Base-by-base conservation (phyloP, 2,329 filamentous ascomycete species). In the Colletotrichum phormii region DNA sequence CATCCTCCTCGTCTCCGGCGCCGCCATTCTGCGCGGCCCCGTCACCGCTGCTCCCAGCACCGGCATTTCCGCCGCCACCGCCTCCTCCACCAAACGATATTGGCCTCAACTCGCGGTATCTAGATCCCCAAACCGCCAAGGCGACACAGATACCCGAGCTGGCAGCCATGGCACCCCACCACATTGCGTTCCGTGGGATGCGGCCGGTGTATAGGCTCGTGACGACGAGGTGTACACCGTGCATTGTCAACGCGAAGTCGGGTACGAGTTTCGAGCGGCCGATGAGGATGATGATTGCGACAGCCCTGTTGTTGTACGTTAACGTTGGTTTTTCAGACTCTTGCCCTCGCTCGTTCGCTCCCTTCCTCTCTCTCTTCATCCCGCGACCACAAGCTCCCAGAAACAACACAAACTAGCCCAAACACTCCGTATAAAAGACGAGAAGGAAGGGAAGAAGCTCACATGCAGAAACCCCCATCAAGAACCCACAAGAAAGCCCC, bases 251-350 rank as follows among this genome's bases (percentile, higher is more conserved):
- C 37, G 95, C 94, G 81, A 98, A 99, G 84, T 99, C 97, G 76
- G 95, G 95, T 63, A 98, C 94, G 73, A 98, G 93, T 82, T 98
- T 98, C 60, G 93, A 97, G 74, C 97, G 94, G 24, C 93, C 92
- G 76, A 99, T 91, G 71, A 98, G 86, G 66, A 96, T 84, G 63
- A 98, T 90, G 71, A 98, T 92, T 54, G 95, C 93, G 71, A 97
- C 90, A 54, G 94, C 91, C 80, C 96, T 98, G 79, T 72, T 22
- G 31, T 53, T 9, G 9, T 22, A 29, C 9, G 29, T 51, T 18
- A 66, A 54, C 53, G 26, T 11, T 29, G 12, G 12, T 29, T 24
- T 24, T 15, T 31, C 13, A 18, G 8, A 5, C 18, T 37, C 15
- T 0, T 15, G 26, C 18, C 29, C 22, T 29, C 15, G 5, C 22